phyloP scores from a whole-genome alignment of 495 filamentous ascomycete genomes.

The Podospora didyma region DNA sequence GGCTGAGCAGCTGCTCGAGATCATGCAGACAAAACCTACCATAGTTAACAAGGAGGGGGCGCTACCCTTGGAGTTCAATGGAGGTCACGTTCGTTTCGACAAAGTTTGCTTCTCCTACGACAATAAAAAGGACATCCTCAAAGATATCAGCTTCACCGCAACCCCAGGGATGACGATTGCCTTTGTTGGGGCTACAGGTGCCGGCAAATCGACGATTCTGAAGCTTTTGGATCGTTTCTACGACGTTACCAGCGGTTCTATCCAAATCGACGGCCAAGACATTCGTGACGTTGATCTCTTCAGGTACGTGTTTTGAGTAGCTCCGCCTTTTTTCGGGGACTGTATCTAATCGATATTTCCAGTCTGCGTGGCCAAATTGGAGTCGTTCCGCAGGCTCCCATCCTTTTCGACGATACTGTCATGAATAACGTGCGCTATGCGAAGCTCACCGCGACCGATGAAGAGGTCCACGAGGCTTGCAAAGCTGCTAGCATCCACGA shows the following conservation, averaged over 20 bases:
- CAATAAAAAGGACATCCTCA: conserved; percentile 60
- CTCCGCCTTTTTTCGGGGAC: neutral
- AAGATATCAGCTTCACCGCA: conserved; percentile 58
- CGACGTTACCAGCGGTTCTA: conserved; percentile 58
- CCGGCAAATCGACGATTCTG: conserved; percentile 73
- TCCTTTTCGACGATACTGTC: conserved; percentile 68
- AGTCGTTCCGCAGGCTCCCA: conserved; percentile 66
- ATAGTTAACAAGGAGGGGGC: conserved; percentile 55
- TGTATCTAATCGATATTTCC: conserved; percentile 10
- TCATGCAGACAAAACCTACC: conserved; percentile 63
- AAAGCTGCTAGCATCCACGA: conserved; percentile 65
- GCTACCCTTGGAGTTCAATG: conserved; percentile 48
- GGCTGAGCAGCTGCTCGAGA: conserved; percentile 66
- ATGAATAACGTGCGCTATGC: conserved; percentile 73
- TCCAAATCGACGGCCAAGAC: conserved; percentile 72
- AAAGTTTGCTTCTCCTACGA: conserved; percentile 70
- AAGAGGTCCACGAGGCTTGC: conserved; percentile 67
- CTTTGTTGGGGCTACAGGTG: conserved; percentile 72
- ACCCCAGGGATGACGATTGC: conserved; percentile 62
- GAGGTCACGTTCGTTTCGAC: conserved; percentile 61
- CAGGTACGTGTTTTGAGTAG: conserved; percentile 33
- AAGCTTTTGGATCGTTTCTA: conserved; percentile 70
- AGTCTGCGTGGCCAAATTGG: conserved; percentile 66
- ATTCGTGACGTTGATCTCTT: conserved; percentile 61
- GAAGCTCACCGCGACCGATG: conserved; percentile 53